A percentile compares a stretch with the other conserved stretches of the same genome.
Evolutionary conservation across 345 rosid species (phyloP).

Genomic region (Euclidium syriacum): DNA sequence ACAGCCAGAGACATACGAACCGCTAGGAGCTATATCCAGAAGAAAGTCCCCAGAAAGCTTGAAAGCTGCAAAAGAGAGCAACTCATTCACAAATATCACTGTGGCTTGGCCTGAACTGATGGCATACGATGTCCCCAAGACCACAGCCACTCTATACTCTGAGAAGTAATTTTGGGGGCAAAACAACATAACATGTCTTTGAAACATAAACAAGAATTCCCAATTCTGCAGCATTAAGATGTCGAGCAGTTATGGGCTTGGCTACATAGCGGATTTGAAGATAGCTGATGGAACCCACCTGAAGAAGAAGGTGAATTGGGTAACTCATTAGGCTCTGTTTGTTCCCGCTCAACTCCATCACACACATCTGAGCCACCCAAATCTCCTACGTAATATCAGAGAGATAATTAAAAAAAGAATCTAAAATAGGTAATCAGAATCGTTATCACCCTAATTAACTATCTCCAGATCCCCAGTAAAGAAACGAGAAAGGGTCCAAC

Average conservation of each 20-base stretch:
- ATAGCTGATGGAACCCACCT: slow-evolving; percentile 99
- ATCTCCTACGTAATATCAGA: slow-evolving; percentile 44
- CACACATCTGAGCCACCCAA: slow-evolving; percentile 84
- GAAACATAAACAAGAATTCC: slow-evolving; percentile 34
- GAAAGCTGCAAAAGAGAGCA: slow-evolving; percentile 63
- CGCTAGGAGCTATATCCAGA: slow-evolving; percentile 57
- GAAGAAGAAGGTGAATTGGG: slow-evolving; percentile 97
- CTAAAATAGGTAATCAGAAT: not conserved
- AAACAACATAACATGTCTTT: slow-evolving; percentile 50
- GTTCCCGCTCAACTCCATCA: slow-evolving; percentile 52
- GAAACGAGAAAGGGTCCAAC: not conserved
- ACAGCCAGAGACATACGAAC: slow-evolving; percentile 98
- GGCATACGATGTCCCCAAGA: slow-evolving; percentile 62
- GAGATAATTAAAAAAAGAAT: not conserved
- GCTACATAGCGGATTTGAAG: slow-evolving; percentile 85
- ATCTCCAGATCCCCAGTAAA: not conserved
- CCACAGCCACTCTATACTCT: slow-evolving; percentile 70
- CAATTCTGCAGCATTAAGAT: slow-evolving; percentile 55
- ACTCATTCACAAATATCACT: slow-evolving; percentile 58
- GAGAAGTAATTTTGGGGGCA: slow-evolving; percentile 49
- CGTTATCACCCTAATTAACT: not conserved
- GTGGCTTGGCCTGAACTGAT: slow-evolving; percentile 66
- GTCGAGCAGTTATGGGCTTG: slow-evolving; percentile 60
- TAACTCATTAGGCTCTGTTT: slow-evolving; percentile 58
- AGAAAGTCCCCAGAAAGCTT: slow-evolving; percentile 58